Percentiles rank a stretch among this genome's conserved stretches.
Evolutionary conservation across 2,329 filamentous ascomycete genomes (phyloP).

Genomic region (Acarospora socialis): DNA sequence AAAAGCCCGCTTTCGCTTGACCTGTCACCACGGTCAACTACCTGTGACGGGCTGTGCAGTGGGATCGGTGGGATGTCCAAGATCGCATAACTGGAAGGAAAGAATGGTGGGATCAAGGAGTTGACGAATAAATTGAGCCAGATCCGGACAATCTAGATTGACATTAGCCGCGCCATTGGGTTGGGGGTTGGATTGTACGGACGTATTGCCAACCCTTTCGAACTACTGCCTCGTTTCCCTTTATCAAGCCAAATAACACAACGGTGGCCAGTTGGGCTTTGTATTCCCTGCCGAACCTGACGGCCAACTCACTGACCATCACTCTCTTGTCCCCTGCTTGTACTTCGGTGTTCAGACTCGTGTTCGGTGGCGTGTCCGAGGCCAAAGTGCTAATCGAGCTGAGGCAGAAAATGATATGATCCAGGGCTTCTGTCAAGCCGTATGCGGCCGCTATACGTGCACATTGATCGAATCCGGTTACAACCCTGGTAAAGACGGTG

Average conservation of each 20-base stretch:
- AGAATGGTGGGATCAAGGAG: constrained; percentile 74
- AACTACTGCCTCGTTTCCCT: constrained; percentile 67
- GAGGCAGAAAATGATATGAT: constrained; percentile 82
- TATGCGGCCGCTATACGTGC: constrained; percentile 83
- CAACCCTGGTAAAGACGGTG: constrained; percentile 81
- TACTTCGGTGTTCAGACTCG: constrained; percentile 83
- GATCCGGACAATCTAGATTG: constrained; percentile 62
- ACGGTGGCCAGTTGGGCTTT: constrained; percentile 86
- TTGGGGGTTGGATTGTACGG: constrained; percentile 27
- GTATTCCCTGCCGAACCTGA: constrained; percentile 87
- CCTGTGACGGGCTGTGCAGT: constrained; percentile 76
- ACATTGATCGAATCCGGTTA: constrained; percentile 91
- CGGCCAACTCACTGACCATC: constrained; percentile 96
- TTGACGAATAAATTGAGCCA: constrained; percentile 95
- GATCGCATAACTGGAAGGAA: constrained; percentile 47
- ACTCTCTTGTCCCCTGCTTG: constrained; percentile 83
- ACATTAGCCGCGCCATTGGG: constrained; percentile 24
- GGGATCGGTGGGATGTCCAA: constrained; percentile 70
- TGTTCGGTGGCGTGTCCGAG: constrained; percentile 62
- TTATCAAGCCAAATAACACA: constrained; percentile 87
- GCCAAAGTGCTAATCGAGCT: constrained; percentile 82
- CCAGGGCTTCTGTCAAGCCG: constrained; percentile 68
- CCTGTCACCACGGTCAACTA: constrained; percentile 76
- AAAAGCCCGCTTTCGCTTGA: constrained; percentile 72
- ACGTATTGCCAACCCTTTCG: constrained; percentile 65